A percentile compares a stretch with the other conserved stretches of the same genome.
phyloP scores from a whole-genome alignment of 495 filamentous ascomycete species.

The Penicillium ochrochloron region DNA sequence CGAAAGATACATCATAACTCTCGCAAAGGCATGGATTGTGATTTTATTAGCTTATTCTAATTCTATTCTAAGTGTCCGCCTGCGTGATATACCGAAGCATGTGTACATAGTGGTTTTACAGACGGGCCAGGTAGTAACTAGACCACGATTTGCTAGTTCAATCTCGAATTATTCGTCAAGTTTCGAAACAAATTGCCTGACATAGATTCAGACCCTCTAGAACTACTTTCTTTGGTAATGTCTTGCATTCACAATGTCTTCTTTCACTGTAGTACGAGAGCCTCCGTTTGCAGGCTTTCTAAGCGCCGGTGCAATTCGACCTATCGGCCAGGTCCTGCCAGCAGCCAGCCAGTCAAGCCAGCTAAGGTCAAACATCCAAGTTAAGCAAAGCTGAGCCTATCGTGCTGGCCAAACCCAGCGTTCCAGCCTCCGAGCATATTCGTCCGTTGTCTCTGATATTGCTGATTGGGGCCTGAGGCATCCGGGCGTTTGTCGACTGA shows the following conservation, averaged over 20 bases:
- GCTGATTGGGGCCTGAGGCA: neutral
- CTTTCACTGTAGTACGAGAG: neutral
- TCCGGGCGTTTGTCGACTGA: slow-evolving; percentile 19
- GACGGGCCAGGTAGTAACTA: neutral
- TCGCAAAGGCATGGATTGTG: too few species aligned
- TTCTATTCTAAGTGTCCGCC: neutral
- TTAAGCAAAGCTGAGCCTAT: neutral
- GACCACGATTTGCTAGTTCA: neutral
- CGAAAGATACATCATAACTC: neutral
- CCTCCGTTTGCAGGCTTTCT: neutral
- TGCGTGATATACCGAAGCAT: neutral
- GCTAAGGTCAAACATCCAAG: neutral
- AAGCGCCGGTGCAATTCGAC: neutral
- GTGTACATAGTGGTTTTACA: neutral
- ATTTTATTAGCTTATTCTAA: neutral
- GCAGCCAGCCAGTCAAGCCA: neutral
- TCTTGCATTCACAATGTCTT: neutral
- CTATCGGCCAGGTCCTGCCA: neutral
- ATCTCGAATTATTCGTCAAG: neutral
- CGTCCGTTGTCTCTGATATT: neutral
- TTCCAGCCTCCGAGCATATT: neutral
- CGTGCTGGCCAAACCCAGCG: neutral
- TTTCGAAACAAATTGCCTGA: neutral
- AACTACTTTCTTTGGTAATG: neutral
- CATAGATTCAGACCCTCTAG: too few species aligned